Base-by-base conservation (phyloP, 225 moss, liverwort and hornwort species). In the Asterella californica region DNA sequence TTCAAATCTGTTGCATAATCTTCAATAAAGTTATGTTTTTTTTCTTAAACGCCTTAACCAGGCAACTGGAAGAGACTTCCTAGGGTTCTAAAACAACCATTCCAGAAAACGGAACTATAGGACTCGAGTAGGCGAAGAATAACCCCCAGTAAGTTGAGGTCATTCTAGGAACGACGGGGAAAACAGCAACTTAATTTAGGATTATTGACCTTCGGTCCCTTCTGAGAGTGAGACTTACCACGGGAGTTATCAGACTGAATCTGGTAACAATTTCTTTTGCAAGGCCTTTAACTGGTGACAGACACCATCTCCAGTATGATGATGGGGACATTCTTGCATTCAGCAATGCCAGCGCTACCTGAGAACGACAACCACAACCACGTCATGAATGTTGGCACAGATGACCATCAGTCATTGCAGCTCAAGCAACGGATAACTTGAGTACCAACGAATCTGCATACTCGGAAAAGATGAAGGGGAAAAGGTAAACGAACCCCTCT, bases 331-430 rank as follows among this genome's bases (percentile, higher is more conserved):
- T 93, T 69, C 89, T 92, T 72, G 94, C 97, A 79, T 97, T 93
- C 45, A 97, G 86, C 76, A 97, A 86, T 46, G 93, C 94, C 91
- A 97, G 83, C 22, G 89, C 85, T 57, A 94, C 88, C 96, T 94
- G 87, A 48, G 69, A 74, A 15, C 17, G 3, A 24, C 4, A 60
- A 24, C 46, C 19, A 32, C 50, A 76, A 22, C 12, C 64, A 0
- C 61, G 21, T 42, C 38, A 81, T 57, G 27, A 46, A 24, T n/a
- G 37, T 29, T 48, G 24, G 53, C 46, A 62, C 68, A 36, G 22
- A 36, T 2, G 15, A 18, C 53, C 15, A 48, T 45, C 64, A 79
- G 32, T 22, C 50, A 27, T 64, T 62, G n/a, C 29, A 74, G 25
- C 7, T 2, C 50, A 7, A 47, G n/a, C 14, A 11, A 36, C 17